Percentiles rank a stretch among this genome's conserved stretches.
These are phyloP conservation scores for Debaryomyces castellii DNA, from an alignment of 805 yeast species.

Conservation along the genomic window DNA sequence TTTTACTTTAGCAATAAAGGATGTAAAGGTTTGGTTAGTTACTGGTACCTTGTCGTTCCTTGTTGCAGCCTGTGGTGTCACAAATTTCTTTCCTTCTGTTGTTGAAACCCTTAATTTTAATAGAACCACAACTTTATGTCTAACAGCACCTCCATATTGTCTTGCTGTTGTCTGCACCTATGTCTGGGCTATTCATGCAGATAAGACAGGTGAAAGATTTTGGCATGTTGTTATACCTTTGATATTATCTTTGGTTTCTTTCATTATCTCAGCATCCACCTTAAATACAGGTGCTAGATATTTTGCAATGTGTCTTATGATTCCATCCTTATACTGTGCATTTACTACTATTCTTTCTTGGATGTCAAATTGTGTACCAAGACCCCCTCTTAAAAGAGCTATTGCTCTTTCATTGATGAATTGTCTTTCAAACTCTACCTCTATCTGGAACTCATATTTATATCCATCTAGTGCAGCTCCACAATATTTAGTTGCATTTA, in stretches of 20 bases:
- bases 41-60: constrained; percentile 44
- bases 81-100: constrained; percentile 61
- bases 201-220: constrained; percentile 53
- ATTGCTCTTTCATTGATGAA: constrained; percentile 58
- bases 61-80: constrained; percentile 61
- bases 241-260: constrained; percentile 41
- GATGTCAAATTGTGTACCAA: constrained; percentile 55
- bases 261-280: constrained; percentile 49
- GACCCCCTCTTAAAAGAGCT: constrained; percentile 61
- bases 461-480: constrained; percentile 48
- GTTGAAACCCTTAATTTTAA: constrained; percentile 54
- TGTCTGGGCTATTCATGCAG: constrained; percentile 56
- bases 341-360: constrained; percentile 54
- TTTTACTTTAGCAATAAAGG: constrained; percentile 35
- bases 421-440: constrained; percentile 54
- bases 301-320: constrained; percentile 60
- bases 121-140: constrained; percentile 49
- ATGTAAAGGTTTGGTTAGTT: constrained; percentile 47
- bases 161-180: constrained; percentile 51
- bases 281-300: constrained; percentile 57
- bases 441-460: constrained; percentile 55
- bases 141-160: constrained; percentile 61
- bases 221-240: constrained; percentile 49
- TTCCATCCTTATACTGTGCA: constrained; percentile 54
- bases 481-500: constrained; percentile 45